Conservation (phyloP, 371 early-diverging fungal genomes). For the Mucor sp. region DNA sequence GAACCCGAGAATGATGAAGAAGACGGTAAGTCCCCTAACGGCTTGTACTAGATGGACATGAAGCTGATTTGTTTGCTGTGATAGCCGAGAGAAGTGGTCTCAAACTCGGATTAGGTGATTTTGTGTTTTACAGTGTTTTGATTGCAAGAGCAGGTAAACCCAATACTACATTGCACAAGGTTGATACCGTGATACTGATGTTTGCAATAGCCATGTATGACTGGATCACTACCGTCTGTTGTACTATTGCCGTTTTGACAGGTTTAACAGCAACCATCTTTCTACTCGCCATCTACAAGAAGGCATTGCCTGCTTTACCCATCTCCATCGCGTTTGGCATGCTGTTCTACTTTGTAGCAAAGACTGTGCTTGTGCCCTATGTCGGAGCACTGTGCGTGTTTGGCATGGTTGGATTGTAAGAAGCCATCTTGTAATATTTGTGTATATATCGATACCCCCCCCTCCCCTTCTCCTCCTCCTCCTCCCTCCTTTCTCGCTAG, state of each 20-base stretch:
- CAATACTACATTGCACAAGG: no score
- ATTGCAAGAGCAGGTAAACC: slow-evolving; percentile 75
- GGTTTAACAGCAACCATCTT: slow-evolving; percentile 87
- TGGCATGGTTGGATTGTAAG: slow-evolving; percentile 49
- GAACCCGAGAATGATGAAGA: slow-evolving; percentile 51
- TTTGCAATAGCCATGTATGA: slow-evolving; percentile 68
- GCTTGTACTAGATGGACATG: no score
- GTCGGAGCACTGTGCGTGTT: slow-evolving; percentile 48
- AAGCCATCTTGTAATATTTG: not conserved
- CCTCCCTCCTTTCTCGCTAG: not conserved
- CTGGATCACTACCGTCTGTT: slow-evolving; percentile 85
- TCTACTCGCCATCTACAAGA: slow-evolving; percentile 77
- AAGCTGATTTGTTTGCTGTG: no score
- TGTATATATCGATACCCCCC: not conserved
- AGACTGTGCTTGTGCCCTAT: slow-evolving; percentile 65
- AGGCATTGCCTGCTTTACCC: slow-evolving; percentile 87
- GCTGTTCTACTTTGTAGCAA: slow-evolving; percentile 76
- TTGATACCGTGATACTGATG: not conserved
- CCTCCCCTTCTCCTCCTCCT: not conserved
- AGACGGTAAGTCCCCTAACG: no score
- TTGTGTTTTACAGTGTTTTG: slow-evolving; percentile 89
- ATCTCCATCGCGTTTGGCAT: slow-evolving; percentile 89
- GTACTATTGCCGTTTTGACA: slow-evolving; percentile 79
- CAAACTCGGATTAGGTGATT: slow-evolving; percentile 88
- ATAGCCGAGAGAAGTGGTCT: slow-evolving; percentile 68